Evolutionary conservation across 2,329 filamentous ascomycete genomes (phyloP).

Genomic region (Periconia macrospinosa): DNA sequence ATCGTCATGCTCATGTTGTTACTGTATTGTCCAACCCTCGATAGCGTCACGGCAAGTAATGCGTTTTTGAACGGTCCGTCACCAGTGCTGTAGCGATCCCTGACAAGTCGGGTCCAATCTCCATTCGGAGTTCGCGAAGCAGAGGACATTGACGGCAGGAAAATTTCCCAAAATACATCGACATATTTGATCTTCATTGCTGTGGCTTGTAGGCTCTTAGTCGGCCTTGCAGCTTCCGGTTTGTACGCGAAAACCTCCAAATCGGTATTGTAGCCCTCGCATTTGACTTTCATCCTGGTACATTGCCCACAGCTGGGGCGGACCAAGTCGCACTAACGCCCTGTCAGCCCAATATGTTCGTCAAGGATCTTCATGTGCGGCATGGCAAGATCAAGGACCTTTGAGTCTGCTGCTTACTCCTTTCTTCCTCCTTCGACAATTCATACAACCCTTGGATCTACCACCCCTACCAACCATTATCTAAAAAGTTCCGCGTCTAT

Average conservation of each 20-base stretch:
- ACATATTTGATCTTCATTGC: constrained; percentile 1
- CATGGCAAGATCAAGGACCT: no score
- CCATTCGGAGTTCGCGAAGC: constrained; percentile 1
- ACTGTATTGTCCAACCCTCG: background rate
- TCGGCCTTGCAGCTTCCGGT: background rate
- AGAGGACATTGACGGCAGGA: background rate
- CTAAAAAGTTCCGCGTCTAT: background rate
- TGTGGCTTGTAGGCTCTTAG: background rate
- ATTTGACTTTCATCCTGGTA: background rate
- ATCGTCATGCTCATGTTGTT: background rate
- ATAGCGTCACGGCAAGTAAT: background rate
- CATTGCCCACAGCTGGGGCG: constrained; percentile 1
- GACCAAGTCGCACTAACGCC: background rate
- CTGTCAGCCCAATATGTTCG: no score
- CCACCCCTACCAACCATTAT: background rate
- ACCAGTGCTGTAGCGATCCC: background rate
- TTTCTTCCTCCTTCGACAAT: background rate
- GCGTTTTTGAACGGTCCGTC: constrained; percentile 1
- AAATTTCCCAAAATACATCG: constrained; percentile 1
- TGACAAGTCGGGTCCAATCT: constrained; percentile 1
- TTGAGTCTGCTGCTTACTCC: background rate
- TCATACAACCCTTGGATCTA: background rate
- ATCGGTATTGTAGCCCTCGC: background rate
- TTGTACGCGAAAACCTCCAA: background rate
- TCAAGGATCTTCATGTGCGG: no score